Evolutionary conservation across 2,329 filamentous ascomycete genomes (phyloP), one percentile per base, ranked within the genome.

Genomic region (Diaporthe vexans): DNA sequence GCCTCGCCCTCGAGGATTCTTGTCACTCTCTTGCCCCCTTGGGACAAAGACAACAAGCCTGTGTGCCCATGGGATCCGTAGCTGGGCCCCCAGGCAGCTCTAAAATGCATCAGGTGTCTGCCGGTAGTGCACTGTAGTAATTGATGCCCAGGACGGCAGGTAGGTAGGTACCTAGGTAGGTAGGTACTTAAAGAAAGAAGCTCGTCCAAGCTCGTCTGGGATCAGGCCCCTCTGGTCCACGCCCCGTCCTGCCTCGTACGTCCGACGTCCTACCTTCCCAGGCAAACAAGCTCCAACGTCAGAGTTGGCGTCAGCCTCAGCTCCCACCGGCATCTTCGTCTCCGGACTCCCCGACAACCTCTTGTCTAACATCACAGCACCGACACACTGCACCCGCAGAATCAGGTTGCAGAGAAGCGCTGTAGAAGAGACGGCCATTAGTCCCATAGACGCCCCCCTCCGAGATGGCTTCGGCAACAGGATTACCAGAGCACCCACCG

Each of bases 391-490:
- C 10, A 3, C 11, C 33, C 19, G 17, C 29, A 48, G 19, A 43
- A 13, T 19, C 4, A 33, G 46, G 24, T 24, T 13, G 43, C 61
- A 35, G 43, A 56, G 19, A 24, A 35, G 24, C 40, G 8, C 48
- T n/a, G 35, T 33, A 59, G 35, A 29, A n/a, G 9, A 51, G 21
- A 51, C 46, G 21, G 21, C 4, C 43, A 24, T 24, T 48, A 29
- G 40, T 15, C 43, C 29, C 63, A 58, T 4, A 59, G 43, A 26
- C 33, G 17, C 33, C 15, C 26, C 21, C 37, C 24, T 13, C 26
- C 63, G 69, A 63, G 71, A 95, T 95, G 93, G 89, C 92, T 43
- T 94, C 92, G 75, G 88, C 91, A 72, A 92, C 92, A 48, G 91
- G 91, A 71, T 89, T 93, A 74, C 92, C 92, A 33, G 87, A 92